phyloP scores from a whole-genome alignment of 2,329 filamentous ascomycete species.

The Davidsoniella virescens region DNA sequence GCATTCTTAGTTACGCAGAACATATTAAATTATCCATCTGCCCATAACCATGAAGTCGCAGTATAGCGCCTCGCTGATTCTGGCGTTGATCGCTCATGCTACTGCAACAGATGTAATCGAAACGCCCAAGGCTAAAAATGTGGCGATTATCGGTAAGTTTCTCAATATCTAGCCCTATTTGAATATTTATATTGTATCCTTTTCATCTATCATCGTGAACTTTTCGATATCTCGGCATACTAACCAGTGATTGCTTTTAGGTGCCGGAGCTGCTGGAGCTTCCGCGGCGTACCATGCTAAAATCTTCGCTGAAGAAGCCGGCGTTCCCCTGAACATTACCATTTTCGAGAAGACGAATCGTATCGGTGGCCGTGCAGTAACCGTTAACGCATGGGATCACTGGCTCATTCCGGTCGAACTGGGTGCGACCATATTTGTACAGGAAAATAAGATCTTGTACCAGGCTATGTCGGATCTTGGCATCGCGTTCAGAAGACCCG shows the following conservation, averaged over 20 bases:
- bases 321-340: conserved; percentile 57
- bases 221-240: neutral
- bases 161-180: neutral
- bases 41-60: neutral
- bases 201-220: too few relatives aligned
- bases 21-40: too few relatives aligned
- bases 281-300: conserved; percentile 73
- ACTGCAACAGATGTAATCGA: neutral
- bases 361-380: conserved; percentile 76
- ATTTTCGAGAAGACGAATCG: conserved; percentile 67
- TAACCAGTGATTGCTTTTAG: conserved; percentile 28
- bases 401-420: conserved; percentile 58
- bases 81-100: neutral
- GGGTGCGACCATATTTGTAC: conserved; percentile 82
- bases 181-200: neutral
- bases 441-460: conserved; percentile 66
- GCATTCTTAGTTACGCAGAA: too few relatives aligned
- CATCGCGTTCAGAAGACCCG: conserved; percentile 37
- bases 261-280: conserved; percentile 76
- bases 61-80: too few relatives aligned
- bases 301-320: conserved; percentile 48
- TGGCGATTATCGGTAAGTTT: conserved; percentile 19
- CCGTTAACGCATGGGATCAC: conserved; percentile 60
- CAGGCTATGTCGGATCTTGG: conserved; percentile 55
- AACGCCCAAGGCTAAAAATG: conserved; percentile 13